Base-by-base conservation (phyloP, 371 early-diverging fungal genomes). In the Mortierella sp. region DNA sequence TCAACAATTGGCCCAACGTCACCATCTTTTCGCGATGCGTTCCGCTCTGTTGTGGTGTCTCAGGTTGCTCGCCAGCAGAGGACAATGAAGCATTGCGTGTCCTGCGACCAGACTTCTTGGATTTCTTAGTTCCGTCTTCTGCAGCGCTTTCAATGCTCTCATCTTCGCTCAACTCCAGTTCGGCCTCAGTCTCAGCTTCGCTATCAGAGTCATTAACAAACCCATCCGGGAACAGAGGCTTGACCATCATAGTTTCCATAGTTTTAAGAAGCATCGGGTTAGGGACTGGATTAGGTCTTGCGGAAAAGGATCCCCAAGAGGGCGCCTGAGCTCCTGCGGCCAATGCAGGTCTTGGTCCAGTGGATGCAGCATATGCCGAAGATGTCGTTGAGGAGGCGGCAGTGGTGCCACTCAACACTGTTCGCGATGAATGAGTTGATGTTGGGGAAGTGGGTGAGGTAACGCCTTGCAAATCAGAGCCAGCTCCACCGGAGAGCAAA, bases 1-100 rank as follows among this genome's bases (percentile, higher is more conserved):
- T 96, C 16, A 94, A 77, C 37, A 94, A 72, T 81, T 91, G 91
- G 24, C 91, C 90, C 39, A 94, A 73, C 10, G 86, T 85, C 66
- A 89, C 93, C 55, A 83, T 86, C 28, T 86, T 92, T 62, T 85
- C 87, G 79, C 90, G 70, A 11, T 64, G 58, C 6, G 60, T 26
- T 1, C 71, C 47, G 6, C 55, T 37, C 18, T 58, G 35, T 62
- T 58, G 24, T n/a, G 30, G n/a, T 35, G 65, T 45, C 47, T 69
- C 64, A 30, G 45, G 22, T 1, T 66, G 37, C 18, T 57, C 35
- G 35, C 35, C 59, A 11, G 40, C 43, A 16, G 70, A 69, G 49
- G 57, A 55, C 28, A 67, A 22, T 0, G 72, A 64, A 39, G 65
- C 65, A 51, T 81, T 43, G 63, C 68, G 68, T 28, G 60, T 37